phyloP scores from a whole-genome alignment of 768 basidiomycete species.

The Tricholomella constricta region DNA sequence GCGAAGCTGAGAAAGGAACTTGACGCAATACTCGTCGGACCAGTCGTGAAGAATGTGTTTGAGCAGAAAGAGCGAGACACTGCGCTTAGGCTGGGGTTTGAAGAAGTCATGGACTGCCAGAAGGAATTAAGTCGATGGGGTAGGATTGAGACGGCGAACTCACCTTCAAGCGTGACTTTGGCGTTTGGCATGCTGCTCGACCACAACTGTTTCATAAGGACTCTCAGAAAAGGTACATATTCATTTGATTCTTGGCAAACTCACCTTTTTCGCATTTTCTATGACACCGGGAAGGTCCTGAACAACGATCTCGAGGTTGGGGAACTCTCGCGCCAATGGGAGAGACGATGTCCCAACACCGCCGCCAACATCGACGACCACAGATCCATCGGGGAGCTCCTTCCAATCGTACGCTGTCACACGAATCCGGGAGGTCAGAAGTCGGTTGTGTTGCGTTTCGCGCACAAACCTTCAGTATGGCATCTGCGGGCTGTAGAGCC shows the following conservation, averaged over 20 bases:
- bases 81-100: background rate
- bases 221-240: no score
- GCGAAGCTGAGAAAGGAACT: background rate
- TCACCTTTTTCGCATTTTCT: constrained; percentile 22
- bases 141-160: background rate
- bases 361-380: no score
- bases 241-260: no score
- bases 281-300: constrained; percentile 11
- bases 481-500: constrained; percentile 25
- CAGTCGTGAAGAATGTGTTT: background rate
- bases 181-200: background rate
- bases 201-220: no score
- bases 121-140: background rate
- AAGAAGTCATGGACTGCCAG: background rate
- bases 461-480: constrained; percentile 16
- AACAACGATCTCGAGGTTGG: background rate
- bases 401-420: no score
- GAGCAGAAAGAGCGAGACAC: background rate
- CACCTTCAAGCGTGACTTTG: background rate
- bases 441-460: no score
- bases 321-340: constrained; percentile 24
- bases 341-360: constrained; percentile 33
- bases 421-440: no score
- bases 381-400: no score
- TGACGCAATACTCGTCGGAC: background rate